Base-by-base conservation (phyloP, 768 basidiomycete species). In the Calocera cornea region DNA sequence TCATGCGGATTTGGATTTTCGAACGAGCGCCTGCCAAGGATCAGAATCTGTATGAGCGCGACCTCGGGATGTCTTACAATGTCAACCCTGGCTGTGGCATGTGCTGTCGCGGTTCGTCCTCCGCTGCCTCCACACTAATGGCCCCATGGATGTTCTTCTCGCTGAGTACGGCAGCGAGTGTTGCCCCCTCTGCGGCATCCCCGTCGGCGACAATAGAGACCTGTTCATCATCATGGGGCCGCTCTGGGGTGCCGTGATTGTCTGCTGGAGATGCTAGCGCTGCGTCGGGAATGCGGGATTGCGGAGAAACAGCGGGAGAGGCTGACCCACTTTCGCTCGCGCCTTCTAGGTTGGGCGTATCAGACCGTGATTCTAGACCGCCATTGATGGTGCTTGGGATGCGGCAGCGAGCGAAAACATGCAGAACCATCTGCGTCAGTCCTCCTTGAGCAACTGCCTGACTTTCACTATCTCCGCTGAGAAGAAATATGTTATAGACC, bases 391-490 rank as follows among this genome's bases (percentile, higher is more conserved):
- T 7, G 31, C 8, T 22, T 8, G 66, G 47, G 33, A 80, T 72
- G 74, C 81, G 82, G 73, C 91, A 92, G 24, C 97, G 84, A 16
- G 88, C 83, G 75, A 99, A 98, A 67, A 98, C 87, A 73, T 97
- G 95, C 72, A 97, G 90, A 1, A 98, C 94, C 87, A 99, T 98
- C 76, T 99, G 97, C 0, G 93, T 94, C 19, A 99, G 83, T 19
- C 95, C 93, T 22, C 95, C 97, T 77, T 99, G 97, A 19, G 97
- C 97, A 40, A 99, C 95, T 80, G 91, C 95, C 78, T 98, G 97
- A 71, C 95, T 98, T 64, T 94, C 89, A 2, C 88, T 83, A 73
- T 95, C 92, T 24, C 83, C 82, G 72, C 92, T 94, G 68, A 98
- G 82, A 31, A 99, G 81, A 76, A 98, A 99, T 68, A 99, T 88